Base-by-base conservation (phyloP, 805 yeast genomes). In the Osmozyma mogii region DNA sequence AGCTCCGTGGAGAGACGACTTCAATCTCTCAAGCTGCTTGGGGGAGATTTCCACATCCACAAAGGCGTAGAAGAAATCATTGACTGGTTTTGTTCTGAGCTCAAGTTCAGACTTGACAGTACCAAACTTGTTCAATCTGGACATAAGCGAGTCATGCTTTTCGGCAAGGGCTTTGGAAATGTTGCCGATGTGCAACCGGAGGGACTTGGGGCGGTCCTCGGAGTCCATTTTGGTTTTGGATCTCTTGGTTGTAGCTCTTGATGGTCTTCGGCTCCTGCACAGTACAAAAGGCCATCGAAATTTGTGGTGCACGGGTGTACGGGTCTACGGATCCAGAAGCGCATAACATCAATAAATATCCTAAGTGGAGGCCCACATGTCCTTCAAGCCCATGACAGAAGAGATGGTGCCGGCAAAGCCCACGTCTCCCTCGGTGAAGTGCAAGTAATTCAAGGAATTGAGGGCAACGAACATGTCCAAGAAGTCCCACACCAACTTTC, bases 371-470 rank as follows among this genome's bases (percentile, higher is more conserved):
- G 52, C 59, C 94, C 94, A 78, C 42, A 77, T 49, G 45, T 81
- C 87, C 50, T 70, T 72, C 30, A 85, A 62, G 25, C 95, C 95
- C 56, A 85, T 63, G 28, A 76, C 36, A 22, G 95, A 80, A 18
- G 96, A 85, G 35, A 83, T 58, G 15, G 81, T 69, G 50, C 97
- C 97, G 22, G 92, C 85, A 34, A 78, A 58, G 21, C 94, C 96
- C 29, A 85, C 72, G 24, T 77, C 67, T 28, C 94, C 92, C 44
- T 88, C 96, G 50, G 76, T 73, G 45, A 75, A 61, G 43, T 65
- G 65, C 44, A 81, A 60, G 56, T 64, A 58, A 34, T 70, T 66
- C 54, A 83, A 69, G 31, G 76, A 72, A 54, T 81, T 76, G 49
- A 78, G 60, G 9, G 92, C 94, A 46, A 88, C 78, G 38, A 81